Evolutionary conservation across 2,329 filamentous ascomycete genomes (phyloP).

Genomic region (Trichoderma sp.): DNA sequence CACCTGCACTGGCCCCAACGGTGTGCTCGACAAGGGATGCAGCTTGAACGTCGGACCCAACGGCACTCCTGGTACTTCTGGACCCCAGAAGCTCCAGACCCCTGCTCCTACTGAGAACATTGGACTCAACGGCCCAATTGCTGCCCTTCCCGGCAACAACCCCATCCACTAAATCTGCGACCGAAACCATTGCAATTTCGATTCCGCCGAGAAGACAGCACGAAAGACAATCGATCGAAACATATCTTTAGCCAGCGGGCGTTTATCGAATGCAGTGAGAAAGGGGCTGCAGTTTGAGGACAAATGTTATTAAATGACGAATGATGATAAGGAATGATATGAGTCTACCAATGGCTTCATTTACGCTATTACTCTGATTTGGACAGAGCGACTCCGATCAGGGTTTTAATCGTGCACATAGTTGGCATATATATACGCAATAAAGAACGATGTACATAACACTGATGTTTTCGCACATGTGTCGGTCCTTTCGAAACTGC

Average conservation of each 20-base stretch:
- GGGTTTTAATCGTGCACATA: conserved; percentile 6
- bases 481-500: background rate
- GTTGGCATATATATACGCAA: conserved; percentile 19
- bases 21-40: conserved; percentile 34
- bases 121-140: conserved; percentile 34
- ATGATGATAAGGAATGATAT: conserved; percentile 2
- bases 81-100: conserved; percentile 31
- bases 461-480: background rate
- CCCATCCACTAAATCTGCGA: conserved; percentile 31
- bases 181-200: background rate
- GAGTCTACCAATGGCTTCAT: background rate
- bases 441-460: conserved; percentile 23
- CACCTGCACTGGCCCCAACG: conserved; percentile 36
- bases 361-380: background rate
- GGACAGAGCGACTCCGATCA: background rate
- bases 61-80: conserved; percentile 33
- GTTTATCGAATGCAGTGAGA: background rate
- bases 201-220: background rate
- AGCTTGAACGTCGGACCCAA: conserved; percentile 36
- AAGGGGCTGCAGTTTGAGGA: background rate
- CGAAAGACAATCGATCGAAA: background rate
- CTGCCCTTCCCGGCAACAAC: conserved; percentile 37
- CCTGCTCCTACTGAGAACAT: conserved; percentile 36
- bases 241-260: background rate
- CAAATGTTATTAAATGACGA: background rate